Evolutionary conservation across 1,284 basidiomycete species (phyloP).

Genomic region (Porodaedalea pini): DNA sequence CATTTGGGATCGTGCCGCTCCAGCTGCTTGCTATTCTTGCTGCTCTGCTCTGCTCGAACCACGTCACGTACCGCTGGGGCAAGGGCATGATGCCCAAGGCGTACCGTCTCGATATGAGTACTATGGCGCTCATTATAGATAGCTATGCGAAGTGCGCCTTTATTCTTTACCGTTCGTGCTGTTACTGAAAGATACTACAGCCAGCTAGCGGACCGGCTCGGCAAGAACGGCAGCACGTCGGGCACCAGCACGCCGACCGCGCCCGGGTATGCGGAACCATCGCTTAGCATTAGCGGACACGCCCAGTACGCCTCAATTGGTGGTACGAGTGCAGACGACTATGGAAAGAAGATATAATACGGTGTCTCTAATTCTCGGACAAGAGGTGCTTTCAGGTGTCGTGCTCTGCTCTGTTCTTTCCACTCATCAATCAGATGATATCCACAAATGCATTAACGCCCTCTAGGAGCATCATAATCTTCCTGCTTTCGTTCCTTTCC

Average conservation of each 20-base stretch:
- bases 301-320: constrained; percentile 8
- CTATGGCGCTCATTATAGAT: constrained; percentile 72
- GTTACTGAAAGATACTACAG: constrained; percentile 31
- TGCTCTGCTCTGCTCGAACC: constrained; percentile 62
- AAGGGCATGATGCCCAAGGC: constrained; percentile 76
- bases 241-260: constrained; percentile 3
- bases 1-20: constrained; percentile 54
- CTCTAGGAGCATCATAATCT: too few species aligned
- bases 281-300: background rate
- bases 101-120: constrained; percentile 59
- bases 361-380: too few species aligned
- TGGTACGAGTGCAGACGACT: constrained; percentile 4
- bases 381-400: too few species aligned
- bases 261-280: background rate
- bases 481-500: too few species aligned
- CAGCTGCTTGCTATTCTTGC: constrained; percentile 55
- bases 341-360: constrained; percentile 5
- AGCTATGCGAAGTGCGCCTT: constrained; percentile 55
- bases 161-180: constrained; percentile 8
- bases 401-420: too few species aligned
- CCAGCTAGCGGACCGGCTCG: constrained; percentile 51
- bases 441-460: background rate
- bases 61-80: constrained; percentile 73
- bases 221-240: constrained; percentile 22
- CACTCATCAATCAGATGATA: too few species aligned